Base-by-base conservation (phyloP, 441 rosid genomes). In the Pelargonium exstipulatum region DNA sequence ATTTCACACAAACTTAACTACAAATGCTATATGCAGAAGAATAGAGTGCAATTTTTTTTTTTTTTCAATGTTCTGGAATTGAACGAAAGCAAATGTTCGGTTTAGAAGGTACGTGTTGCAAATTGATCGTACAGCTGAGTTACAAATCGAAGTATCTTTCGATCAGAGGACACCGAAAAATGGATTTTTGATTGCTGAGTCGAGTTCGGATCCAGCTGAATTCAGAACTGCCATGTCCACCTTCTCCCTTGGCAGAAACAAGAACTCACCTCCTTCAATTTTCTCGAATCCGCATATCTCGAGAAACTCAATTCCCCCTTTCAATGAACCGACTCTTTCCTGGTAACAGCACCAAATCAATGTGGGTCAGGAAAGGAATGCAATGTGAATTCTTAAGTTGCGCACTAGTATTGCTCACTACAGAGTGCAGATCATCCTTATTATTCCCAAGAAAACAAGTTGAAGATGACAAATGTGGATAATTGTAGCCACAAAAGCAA, bases 171-270 rank as follows among this genome's bases (percentile, higher is more conserved):
- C 86, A 68, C 98, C 98, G 3, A 92, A 92, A 77, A 88, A 95
- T 62, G 98, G 99, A 74, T 95, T 95, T 68, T 85, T 95, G 32
- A 95, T 88, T 7, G 98, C 99, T 58, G 98, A 95, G 80, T 82
- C 89, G 45, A 95, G 89, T 82, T 90, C 99, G 1, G 97, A 76
- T 70, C 97, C 97, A 32, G 96, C 99, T 40, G 90, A 80, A 75
- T 90, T 89, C 77, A 95, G 76, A 65, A 92, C 81, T 8, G 83
- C 82, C 81, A 81, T 62, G 72, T 95, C 93, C 14, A 92, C 90
- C 85, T 88, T 95, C 69, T 90, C 90, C 72, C 93, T 82, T 0
- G 88, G 70, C 17, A 95, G 81, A 79, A 89, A 85, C 80, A 95
- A 74, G 86, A 89, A 89, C 77, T 95, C 89, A 13, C 79, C 90